Base-by-base conservation (phyloP, 169 alveolate species). In the Neospora caninum region DNA sequence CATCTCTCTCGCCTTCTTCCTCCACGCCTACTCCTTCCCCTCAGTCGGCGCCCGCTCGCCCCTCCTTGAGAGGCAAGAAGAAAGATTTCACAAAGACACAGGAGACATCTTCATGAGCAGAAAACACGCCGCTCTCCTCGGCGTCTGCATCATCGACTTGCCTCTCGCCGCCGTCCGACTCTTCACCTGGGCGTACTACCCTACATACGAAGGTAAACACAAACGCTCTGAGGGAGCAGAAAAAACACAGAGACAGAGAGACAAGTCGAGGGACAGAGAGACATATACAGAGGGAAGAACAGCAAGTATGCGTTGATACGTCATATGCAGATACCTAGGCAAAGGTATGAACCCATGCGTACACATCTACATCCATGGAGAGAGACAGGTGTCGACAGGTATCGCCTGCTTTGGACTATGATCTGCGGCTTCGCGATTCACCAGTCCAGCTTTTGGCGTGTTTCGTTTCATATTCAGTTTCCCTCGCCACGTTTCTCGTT, bases 91-190 rank as follows among this genome's bases (percentile, higher is more conserved):
- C 9, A 18, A n/a, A 36, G 91, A 42, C 43, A 18, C 54, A 18
- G 97, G 96, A 36, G 97, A 94, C 43, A 95, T 95, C 67, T 93
- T 88, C 82, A 96, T 95, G 78, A 96, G 88, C 58, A 83, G 97
- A 42, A 96, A 96, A 86, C 97, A 96, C 49, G 97, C 97, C 29
- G 97, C 97, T 29, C 73, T 96, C 70, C 96, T 96, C 42, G 97
- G 97, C 20, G 88, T 96, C 88, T 96, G 94, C 92, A 58, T 96
- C 27, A 96, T 96, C 58, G 97, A 96, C 42, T 73, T 96, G 67
- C 97, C 97, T 64, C 88, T 96, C 38, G 92, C 93, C 18, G 78
- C 88, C 25, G 86, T 96, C 36, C 39, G 97, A 82, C 92, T 88
- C 84, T 93, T 93, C 92, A 91, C 95, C 42, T 96, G 97, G 97